Evolutionary conservation across 345 rosid species (phyloP).

Genomic region (Melastoma malabathricum): DNA sequence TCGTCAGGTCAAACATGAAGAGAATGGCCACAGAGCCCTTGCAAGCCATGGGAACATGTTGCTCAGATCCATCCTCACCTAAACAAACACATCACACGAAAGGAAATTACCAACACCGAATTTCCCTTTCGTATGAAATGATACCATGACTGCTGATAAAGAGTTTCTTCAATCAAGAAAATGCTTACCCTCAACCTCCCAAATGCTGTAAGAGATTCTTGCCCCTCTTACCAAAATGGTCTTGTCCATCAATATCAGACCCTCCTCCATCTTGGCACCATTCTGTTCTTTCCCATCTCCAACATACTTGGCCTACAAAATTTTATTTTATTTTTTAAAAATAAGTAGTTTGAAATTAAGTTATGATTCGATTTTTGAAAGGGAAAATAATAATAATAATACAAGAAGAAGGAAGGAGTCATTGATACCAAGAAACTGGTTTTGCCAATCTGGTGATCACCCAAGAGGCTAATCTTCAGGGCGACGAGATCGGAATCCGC

Average conservation of each 20-base stretch:
- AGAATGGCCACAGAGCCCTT: constrained; percentile 76
- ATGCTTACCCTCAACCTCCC: constrained; percentile 69
- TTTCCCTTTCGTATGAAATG: no score
- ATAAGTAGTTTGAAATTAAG: no score
- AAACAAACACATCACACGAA: background rate
- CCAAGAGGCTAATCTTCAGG: constrained; percentile 71
- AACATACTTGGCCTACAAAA: constrained; percentile 54
- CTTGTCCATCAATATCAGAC: constrained; percentile 58
- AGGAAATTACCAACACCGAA: background rate
- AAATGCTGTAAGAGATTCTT: constrained; percentile 60
- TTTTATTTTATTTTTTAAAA: no score
- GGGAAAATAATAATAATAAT: background rate
- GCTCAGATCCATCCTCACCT: constrained; percentile 41
- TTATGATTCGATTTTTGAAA: no score
- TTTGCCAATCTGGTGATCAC: constrained; percentile 67
- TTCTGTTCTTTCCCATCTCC: constrained; percentile 44
- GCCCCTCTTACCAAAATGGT: constrained; percentile 59
- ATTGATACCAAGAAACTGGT: constrained; percentile 56
- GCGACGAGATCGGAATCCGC: constrained; percentile 64
- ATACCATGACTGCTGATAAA: no score
- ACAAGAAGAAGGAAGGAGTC: background rate
- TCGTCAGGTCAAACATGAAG: constrained; percentile 83
- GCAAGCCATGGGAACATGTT: constrained; percentile 60
- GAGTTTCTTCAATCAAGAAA: no score
- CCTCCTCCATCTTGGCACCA: constrained; percentile 18